Evolutionary conservation across 1,284 basidiomycete genomes (phyloP), one percentile per base, ranked within the genome.

Genomic region (Puccinia coronata): DNA sequence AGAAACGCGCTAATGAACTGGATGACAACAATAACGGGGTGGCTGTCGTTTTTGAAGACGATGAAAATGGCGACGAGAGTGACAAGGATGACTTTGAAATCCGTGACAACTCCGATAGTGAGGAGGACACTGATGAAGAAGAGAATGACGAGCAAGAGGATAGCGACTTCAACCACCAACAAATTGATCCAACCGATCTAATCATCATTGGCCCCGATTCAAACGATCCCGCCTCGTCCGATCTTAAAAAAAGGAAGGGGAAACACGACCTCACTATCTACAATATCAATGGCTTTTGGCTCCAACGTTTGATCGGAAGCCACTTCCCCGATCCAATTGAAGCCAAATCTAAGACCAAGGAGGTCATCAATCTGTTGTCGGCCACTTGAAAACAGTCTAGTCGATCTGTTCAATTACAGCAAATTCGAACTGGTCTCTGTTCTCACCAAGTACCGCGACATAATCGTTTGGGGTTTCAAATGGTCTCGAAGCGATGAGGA

Each of bases 401-500:
- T 98, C 92, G 96, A 98, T 84, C 89, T 99, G 49, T 98, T 98
- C 86, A 95, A 98, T 82, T 99, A 95, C 87, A 72, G 75, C 43
- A 92, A 92, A 85, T 98, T 97, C 88, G 92, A 95, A 81, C 90
- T 96, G 82, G 95, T 95, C 84, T 92, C 93, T 36, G 92, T 91
- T 78, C 92, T 99, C 85, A 91, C 96, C 85, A 96, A 96, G 87
- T 98, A 99, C 88, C 91, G 96, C 76, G 97, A 99, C 78, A 92
- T 95, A 80, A 90, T 99, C 73, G 94, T 98, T 0, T 99, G 97
- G 97, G 98, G 96, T 86, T 99, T 97, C 59, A 96, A 96, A 86
- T 90, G 98, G 69, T 93, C 95, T 85, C 91, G 96, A 61, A 92
- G 92, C 73, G 92, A 93, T 84, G 93, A 93, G 0, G 92, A 98